A percentile compares a stretch with the other conserved stretches of the same genome.
Evolutionary conservation across 345 rosid genomes (phyloP).

Genomic region (Salix arbutifolia): DNA sequence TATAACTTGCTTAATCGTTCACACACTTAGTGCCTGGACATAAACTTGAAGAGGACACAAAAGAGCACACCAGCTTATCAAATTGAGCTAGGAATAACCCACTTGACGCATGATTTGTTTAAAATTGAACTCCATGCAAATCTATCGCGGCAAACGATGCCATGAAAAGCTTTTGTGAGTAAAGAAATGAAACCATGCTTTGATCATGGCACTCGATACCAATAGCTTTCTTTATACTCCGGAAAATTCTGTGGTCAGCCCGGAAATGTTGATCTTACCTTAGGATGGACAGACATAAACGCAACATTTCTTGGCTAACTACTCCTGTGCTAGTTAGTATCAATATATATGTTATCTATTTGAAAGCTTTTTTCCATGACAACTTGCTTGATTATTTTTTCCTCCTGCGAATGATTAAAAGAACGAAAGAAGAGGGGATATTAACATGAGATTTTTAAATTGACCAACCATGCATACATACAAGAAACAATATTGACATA

Average conservation of each 20-base stretch:
- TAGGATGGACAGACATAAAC: conserved; percentile 9
- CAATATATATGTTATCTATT: neutral
- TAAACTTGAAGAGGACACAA: conserved; percentile 35
- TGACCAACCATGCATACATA: no score
- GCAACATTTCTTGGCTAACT: conserved; percentile 45
- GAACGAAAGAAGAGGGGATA: neutral
- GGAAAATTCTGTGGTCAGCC: conserved; percentile 51
- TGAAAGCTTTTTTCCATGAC: neutral
- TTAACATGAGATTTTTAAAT: no score
- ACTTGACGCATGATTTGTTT: conserved; percentile 47
- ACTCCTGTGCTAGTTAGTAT: conserved; percentile 11
- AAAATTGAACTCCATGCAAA: conserved; percentile 46
- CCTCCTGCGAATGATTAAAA: neutral
- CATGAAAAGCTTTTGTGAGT: conserved; percentile 25
- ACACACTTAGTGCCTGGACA: conserved; percentile 50
- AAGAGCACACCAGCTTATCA: conserved; percentile 20
- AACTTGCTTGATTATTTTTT: neutral
- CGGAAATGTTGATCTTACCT: conserved; percentile 21
- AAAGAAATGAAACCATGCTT: conserved; percentile 50
- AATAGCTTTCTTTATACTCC: conserved; percentile 36
- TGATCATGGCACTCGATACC: conserved; percentile 36
- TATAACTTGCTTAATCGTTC: conserved; percentile 13
- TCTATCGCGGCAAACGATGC: conserved; percentile 39
- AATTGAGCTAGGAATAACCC: conserved; percentile 19
- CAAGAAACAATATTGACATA: no score